phyloP scores from a whole-genome alignment of 2,329 filamentous ascomycete genomes.

The Trichoderma sp. region DNA sequence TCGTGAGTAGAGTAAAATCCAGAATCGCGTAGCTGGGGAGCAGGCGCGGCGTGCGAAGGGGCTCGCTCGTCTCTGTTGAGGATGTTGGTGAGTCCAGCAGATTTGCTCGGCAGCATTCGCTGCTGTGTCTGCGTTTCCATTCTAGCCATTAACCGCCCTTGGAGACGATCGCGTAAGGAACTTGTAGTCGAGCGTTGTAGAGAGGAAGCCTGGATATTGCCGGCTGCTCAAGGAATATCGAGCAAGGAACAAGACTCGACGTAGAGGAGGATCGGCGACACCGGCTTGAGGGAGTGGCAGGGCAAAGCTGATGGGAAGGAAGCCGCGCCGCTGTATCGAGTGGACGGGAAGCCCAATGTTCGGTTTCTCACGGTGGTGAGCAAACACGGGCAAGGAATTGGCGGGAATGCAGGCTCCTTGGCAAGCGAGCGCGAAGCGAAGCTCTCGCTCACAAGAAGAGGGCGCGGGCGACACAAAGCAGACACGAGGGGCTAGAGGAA shows the following conservation, averaged over 20 bases:
- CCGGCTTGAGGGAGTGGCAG: constrained; percentile 1
- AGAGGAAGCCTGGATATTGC: not conserved
- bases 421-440: constrained; percentile 21
- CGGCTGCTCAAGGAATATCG: not conserved
- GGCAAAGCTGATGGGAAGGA: not conserved
- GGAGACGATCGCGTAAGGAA: not conserved
- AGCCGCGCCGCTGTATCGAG: constrained; percentile 5
- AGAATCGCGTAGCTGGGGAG: constrained; percentile 40
- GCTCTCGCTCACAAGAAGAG: constrained; percentile 17
- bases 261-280: constrained; percentile 1
- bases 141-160: not conserved
- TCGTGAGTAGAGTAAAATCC: constrained; percentile 46
- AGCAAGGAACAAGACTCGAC: not conserved
- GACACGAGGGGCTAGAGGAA: constrained; percentile 7
- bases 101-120: constrained; percentile 29
- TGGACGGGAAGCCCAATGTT: constrained; percentile 15
- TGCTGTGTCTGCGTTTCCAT: constrained; percentile 26
- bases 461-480: constrained; percentile 14
- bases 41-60: constrained; percentile 29
- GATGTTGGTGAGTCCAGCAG: constrained; percentile 40
- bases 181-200: not conserved
- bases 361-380: constrained; percentile 2
- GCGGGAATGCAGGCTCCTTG: constrained; percentile 6
- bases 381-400: constrained; percentile 20
- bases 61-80: constrained; percentile 38